A percentile compares a stretch with the other conserved stretches of the same genome.
Conservation (phyloP, 352 stramenopile genomes). For the Phytopythium vexans region DNA sequence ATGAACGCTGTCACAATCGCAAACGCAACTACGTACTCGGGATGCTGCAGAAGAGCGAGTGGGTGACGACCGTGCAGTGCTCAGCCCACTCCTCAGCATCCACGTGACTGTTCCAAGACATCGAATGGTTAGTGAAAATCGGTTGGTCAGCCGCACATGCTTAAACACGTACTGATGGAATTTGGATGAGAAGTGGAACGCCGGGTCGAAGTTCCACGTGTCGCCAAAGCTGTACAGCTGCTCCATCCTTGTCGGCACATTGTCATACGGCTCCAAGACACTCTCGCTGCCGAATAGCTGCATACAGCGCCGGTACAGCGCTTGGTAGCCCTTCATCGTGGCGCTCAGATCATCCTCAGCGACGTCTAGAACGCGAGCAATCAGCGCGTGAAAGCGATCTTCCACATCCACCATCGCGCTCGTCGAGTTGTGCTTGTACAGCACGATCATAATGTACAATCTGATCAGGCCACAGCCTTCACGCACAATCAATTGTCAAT, state of each 20-base stretch:
- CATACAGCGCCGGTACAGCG: conserved; percentile 29
- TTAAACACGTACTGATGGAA: conserved; percentile 12
- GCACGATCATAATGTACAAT: conserved; percentile 53
- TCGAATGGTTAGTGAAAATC: not conserved
- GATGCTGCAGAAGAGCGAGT: conserved; percentile 79
- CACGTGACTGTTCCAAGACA: conserved; percentile 28
- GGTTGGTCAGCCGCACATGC: not conserved
- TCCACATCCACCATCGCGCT: conserved; percentile 29
- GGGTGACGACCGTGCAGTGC: conserved; percentile 77
- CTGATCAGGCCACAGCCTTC: conserved; percentile 52
- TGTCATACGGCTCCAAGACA: conserved; percentile 11
- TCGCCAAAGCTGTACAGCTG: conserved; percentile 18
- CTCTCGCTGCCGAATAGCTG: conserved; percentile 5
- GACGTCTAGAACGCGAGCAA: conserved; percentile 33
- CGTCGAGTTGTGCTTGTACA: conserved; percentile 46
- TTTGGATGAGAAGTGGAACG: conserved; percentile 10
- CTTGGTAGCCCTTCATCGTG: conserved; percentile 47
- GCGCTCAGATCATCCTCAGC: conserved; percentile 22
- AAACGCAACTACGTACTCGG: conserved; percentile 34
- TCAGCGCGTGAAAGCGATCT: conserved; percentile 44
- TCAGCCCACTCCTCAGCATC: conserved; percentile 60
- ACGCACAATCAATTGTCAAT: conserved; percentile 7
- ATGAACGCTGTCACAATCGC: not conserved
- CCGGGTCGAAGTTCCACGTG: conserved; percentile 11
- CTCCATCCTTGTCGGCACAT: conserved; percentile 18